Evolutionary conservation across 192 early-diverging fungal species (phyloP), one percentile per base, ranked within the genome.

Genomic region (Coemansia aciculifera): DNA sequence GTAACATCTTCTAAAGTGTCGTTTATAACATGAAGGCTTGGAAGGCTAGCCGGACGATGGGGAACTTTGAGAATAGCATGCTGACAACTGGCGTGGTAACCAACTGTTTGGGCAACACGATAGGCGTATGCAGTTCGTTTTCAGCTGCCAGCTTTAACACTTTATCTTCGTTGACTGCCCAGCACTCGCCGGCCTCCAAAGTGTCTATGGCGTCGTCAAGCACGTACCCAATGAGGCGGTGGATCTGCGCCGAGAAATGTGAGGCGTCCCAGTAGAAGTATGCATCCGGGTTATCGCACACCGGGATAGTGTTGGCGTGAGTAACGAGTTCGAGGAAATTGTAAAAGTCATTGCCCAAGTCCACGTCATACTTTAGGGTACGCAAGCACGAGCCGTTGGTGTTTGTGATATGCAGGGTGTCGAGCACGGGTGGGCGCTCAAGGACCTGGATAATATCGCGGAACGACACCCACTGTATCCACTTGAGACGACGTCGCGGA

Each of bases 191-290:
- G 11, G 71, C 66, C 31, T 82, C 74, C 11, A 82, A 39, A 43
- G 38, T 66, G 12, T 73, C 71, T 15, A 77, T 44, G 10, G 71
- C 74, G 39, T 82, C 79, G 43, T 82, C 79, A 6, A 82, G 51
- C 24, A 82, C 68, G 15, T 82, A 82, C 10, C 81, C 81, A 12
- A 83, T 69, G 34, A 72, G 43, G 6, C 76, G 66, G 42, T 78
- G 75, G 15, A 83, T 63, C 38, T 78, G 81, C 5, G 76, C 81
- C 0, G 81, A 83, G 48, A 78, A 83, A 21, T 83, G 81, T 62
- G 81, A 77, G 2, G 76, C 75, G 38, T 83, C 81, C 75, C 76
- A 83, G 57, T 83, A 83, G 24, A 78, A 83, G 5, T 83, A 78
- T 48, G 75, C 73, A 11, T 83, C 81, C 15, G 81, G 81, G 19